Conservation (phyloP, 257 asterid genomes). For the Cordia subcordata region DNA sequence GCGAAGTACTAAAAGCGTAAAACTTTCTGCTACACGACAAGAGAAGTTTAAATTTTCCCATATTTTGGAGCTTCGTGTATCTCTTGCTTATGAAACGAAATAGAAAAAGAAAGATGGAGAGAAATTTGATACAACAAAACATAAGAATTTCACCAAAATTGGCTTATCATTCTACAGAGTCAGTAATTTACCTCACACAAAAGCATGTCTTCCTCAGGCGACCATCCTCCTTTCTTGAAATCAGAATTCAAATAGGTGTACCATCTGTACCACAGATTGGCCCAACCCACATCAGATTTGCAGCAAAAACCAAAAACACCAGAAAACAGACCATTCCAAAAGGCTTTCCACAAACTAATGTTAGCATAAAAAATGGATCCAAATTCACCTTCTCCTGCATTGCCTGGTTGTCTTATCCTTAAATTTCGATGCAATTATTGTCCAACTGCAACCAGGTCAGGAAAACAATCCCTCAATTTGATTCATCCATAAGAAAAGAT, state of each 20-base stretch:
- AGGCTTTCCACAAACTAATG: not conserved
- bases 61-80: too few species aligned
- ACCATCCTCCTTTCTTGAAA: conserved; percentile 99
- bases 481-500: not conserved
- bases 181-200: conserved; percentile 70
- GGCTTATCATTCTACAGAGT: conserved; percentile 6
- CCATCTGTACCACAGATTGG: conserved; percentile 58
- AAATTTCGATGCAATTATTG: conserved; percentile 86
- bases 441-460: conserved; percentile 64
- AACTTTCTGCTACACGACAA: too few species aligned
- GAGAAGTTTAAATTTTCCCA: too few species aligned
- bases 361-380: conserved; percentile 7
- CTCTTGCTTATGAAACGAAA: too few species aligned
- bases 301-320: not conserved
- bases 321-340: conserved; percentile 12
- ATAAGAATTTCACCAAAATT: not conserved
- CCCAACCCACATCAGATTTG: conserved; percentile 16
- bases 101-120: too few species aligned
- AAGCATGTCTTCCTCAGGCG: conserved; percentile 97
- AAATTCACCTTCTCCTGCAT: conserved; percentile 88
- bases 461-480: not conserved
- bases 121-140: too few species aligned
- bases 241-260: conserved; percentile 97
- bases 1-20: too few species aligned
- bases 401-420: conserved; percentile 97